Evolutionary conservation across 306 rosid species (phyloP).

Genomic region (Corylus heterophylla): DNA sequence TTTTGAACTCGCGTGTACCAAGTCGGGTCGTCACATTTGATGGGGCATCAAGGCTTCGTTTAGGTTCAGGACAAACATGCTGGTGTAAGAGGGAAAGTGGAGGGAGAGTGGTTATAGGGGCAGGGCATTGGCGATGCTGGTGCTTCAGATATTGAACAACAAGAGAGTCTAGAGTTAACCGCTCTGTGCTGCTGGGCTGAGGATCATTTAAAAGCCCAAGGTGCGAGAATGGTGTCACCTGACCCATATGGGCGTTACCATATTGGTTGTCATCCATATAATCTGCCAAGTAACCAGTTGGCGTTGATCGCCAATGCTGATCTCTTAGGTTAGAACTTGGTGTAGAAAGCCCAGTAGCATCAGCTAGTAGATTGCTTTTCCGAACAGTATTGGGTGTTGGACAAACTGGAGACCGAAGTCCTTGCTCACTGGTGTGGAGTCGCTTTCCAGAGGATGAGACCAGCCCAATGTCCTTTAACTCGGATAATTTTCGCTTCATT

Average conservation of each 20-base stretch:
- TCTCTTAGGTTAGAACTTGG: conserved; percentile 57
- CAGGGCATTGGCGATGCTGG: conserved; percentile 99
- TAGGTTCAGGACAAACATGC: conserved; percentile 98
- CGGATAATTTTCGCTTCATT: conserved; percentile 69
- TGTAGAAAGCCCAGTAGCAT: conserved; percentile 57
- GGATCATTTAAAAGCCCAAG: conserved; percentile 52
- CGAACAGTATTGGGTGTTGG: conserved; percentile 57
- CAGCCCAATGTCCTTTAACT: conserved; percentile 62
- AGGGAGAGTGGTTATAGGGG: conserved; percentile 98
- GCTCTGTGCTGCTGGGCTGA: conserved; percentile 74
- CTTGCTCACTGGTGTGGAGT: conserved; percentile 65
- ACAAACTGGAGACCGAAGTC: conserved; percentile 72
- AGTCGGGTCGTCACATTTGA: conserved; percentile 87
- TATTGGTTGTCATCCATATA: conserved; percentile 62
- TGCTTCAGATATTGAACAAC: conserved; percentile 95
- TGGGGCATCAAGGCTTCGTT: conserved; percentile 91
- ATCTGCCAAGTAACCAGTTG: conserved; percentile 42
- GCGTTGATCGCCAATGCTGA: conserved; percentile 48
- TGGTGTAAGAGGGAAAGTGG: conserved; percentile 90
- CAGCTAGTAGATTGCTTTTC: conserved; percentile 50
- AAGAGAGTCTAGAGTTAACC: conserved; percentile 76
- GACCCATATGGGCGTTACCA: conserved; percentile 44
- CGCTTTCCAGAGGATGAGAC: conserved; percentile 67
- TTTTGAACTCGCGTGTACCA: conserved; percentile 85
- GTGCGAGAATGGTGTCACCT: conserved; percentile 60